Evolutionary conservation across 192 early-diverging fungal genomes (phyloP).

Genomic region (Kickxella alabastrina): DNA sequence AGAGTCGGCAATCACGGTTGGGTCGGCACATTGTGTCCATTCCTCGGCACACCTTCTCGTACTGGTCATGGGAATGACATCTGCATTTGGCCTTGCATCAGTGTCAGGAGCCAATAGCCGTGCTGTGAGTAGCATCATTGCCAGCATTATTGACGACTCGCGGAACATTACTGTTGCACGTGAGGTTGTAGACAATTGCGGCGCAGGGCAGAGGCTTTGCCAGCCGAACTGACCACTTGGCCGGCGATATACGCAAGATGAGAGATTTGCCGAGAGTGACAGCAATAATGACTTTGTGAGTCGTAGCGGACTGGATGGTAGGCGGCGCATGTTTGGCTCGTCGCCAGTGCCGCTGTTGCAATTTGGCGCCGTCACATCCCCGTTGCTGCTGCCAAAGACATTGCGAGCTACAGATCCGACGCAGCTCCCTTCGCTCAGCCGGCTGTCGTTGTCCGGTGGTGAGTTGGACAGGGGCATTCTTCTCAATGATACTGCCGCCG

Average conservation of each 20-base stretch:
- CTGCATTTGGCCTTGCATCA: conserved; percentile 20
- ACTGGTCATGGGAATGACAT: conserved; percentile 11
- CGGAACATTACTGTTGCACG: conserved; percentile 38
- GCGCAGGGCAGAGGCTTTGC: conserved; percentile 10
- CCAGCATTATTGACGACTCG: conserved; percentile 26
- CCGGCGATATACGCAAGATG: conserved; percentile 7
- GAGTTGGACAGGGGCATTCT: too few relatives aligned
- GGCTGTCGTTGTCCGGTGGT: too few relatives aligned
- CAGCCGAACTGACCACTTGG: conserved; percentile 19
- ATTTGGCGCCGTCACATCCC: background rate
- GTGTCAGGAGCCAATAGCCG: background rate
- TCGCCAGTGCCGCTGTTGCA: background rate
- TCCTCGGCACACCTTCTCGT: conserved; percentile 30
- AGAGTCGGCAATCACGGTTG: conserved; percentile 20
- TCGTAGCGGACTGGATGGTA: background rate
- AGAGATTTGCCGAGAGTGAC: background rate
- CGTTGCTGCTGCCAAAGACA: background rate
- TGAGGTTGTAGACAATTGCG: conserved; percentile 28
- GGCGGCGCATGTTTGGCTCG: too few relatives aligned
- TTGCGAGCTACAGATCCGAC: too few relatives aligned
- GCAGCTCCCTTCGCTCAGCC: too few relatives aligned
- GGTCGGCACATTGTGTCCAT: conserved; percentile 36
- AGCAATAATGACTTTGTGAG: background rate
- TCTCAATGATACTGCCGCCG: background rate
- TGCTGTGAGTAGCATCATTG: background rate